Conservation (phyloP, 768 basidiomycete species). For the Steccherinum ochraceum region DNA sequence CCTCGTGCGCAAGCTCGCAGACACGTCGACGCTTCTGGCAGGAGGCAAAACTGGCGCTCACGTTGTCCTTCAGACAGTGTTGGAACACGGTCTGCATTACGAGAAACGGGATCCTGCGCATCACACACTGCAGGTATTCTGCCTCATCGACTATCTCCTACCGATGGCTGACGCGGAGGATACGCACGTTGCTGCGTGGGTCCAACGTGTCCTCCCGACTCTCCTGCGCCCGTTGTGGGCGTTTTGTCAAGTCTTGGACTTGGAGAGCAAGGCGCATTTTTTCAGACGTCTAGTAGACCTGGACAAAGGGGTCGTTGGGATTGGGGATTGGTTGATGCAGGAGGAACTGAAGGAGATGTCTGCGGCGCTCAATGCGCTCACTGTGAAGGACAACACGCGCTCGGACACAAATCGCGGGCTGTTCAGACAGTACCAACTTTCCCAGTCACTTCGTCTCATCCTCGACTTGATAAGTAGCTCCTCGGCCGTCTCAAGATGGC, state of each 20-base stretch:
- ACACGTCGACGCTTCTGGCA: conserved; percentile 25
- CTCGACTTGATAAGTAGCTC: conserved; percentile 36
- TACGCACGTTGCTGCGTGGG: conserved; percentile 40
- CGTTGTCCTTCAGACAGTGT: conserved; percentile 47
- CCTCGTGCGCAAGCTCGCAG: conserved; percentile 37
- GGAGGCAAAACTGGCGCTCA: conserved; percentile 37
- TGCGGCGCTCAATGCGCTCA: conserved; percentile 30
- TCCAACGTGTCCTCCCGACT: conserved; percentile 47
- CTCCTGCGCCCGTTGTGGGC: conserved; percentile 45
- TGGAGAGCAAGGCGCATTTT: conserved; percentile 46
- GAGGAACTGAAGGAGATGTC: conserved; percentile 55
- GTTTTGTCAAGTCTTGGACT: conserved; percentile 54
- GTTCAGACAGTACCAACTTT: conserved; percentile 43
- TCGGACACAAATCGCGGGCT: conserved; percentile 28
- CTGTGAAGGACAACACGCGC: conserved; percentile 13
- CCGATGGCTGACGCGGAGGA: conserved; percentile 29
- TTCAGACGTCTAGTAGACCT: conserved; percentile 48
- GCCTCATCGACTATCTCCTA: conserved; percentile 52
- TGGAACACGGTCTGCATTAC: conserved; percentile 39
- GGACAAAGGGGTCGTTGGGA: conserved; percentile 48
- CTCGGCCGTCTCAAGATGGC: conserved; percentile 37
- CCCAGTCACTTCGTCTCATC: conserved; percentile 43
- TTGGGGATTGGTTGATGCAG: conserved; percentile 66
- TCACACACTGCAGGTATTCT: conserved; percentile 48
- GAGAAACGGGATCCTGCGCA: conserved; percentile 48